phyloP scores from a whole-genome alignment of 2,329 filamentous ascomycete species.

The Fusarium scirpi region DNA sequence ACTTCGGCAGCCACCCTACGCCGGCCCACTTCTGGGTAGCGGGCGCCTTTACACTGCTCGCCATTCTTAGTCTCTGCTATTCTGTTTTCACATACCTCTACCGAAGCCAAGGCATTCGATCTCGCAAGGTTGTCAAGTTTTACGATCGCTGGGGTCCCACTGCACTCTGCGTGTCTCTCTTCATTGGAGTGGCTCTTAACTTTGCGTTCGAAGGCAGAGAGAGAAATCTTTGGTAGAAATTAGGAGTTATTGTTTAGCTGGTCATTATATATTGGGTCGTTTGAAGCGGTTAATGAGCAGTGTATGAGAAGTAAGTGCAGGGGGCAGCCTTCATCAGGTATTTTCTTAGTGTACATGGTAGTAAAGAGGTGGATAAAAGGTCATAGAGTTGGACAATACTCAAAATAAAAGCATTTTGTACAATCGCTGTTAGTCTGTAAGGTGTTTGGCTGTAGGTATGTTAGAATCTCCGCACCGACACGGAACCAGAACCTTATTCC shows the following conservation, averaged over 20 bases:
- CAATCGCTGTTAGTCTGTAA: neutral
- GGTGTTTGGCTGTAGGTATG: neutral
- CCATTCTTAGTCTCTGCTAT: conserved; percentile 83
- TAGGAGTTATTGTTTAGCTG: conserved; percentile 2
- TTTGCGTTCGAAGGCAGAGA: conserved; percentile 82
- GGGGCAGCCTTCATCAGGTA: conserved; percentile 13
- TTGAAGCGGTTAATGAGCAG: conserved; percentile 17
- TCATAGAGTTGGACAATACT: neutral
- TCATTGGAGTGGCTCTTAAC: conserved; percentile 81
- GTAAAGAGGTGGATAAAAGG: conserved; percentile 7
- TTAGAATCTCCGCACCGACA: conserved; percentile 3
- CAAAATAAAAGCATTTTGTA: conserved; percentile 10
- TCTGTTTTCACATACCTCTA: conserved; percentile 87
- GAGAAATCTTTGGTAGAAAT: conserved; percentile 62
- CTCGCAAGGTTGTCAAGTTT: conserved; percentile 86
- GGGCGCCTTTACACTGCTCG: conserved; percentile 84
- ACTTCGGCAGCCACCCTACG: conserved; percentile 75
- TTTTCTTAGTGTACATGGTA: conserved; percentile 8
- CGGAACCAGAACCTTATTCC: conserved; percentile 6
- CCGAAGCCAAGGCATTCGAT: conserved; percentile 86
- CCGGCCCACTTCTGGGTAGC: conserved; percentile 74
- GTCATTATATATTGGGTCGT: conserved; percentile 8
- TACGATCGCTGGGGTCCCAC: conserved; percentile 91
- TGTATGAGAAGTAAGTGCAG: neutral
- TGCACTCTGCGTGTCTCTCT: conserved; percentile 77